Base-by-base conservation (phyloP, 371 early-diverging fungal genomes). In the Syncephalis plumigaleata region DNA sequence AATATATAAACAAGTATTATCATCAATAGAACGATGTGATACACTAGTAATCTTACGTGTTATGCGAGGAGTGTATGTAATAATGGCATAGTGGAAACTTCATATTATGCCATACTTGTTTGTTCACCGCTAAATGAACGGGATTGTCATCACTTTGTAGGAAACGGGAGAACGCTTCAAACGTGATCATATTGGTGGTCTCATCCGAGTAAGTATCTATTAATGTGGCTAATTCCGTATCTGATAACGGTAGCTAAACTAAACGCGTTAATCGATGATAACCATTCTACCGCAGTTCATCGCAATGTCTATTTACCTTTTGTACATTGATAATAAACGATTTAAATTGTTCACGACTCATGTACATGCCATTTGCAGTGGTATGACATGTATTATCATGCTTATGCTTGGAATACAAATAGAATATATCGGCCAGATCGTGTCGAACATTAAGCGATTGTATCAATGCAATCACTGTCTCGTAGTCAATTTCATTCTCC, bases 51-150 rank as follows among this genome's bases (percentile, higher is more conserved):
- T 45, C 31, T 49, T 84, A 82, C 51, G 91, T 90, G 57, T 90
- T 90, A 54, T 90, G 91, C 11, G 80, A 79, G 0, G 82, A 72
- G 46, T 74, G 70, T 48, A 88, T 81, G 39, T 64, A 86, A 58
- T 90, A 90, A 52, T 77, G 68, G 44, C 63, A 68, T 15, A 87
- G 50, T 4, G 84, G 81, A 40, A 63, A 61, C 25, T 50, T 39
- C 66, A 65, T 65, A 27, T 65, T 64, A 31, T 65, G 64, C 21
- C 56, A 58, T 2, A 63, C 55, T 11, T 52, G 53, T 3, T 51
- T 42, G 21, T 61, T 58, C 1, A 46, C 47, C 5, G 54, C 46
- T 2, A 59, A 25, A 21, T 63, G 49, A 20, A 60, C 47, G 0
- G 58, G 25, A 49, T 63, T 66, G 24, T 66, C 66, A 18, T 44